Conservation (phyloP, 306 rosid genomes). For the Urtica urens region DNA sequence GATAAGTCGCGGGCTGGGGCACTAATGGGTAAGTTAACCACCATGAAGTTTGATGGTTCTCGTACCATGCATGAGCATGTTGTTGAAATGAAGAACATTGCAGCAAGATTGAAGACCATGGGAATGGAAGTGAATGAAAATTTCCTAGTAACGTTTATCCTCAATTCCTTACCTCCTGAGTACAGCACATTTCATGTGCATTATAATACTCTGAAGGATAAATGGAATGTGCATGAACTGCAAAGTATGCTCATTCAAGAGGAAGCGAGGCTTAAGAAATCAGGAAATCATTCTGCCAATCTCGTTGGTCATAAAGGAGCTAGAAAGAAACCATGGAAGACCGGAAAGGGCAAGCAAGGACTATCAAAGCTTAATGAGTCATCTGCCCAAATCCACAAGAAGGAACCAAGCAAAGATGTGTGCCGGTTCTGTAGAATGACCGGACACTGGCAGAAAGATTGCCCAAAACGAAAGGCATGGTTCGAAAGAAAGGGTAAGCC, state of each 20-base stretch:
- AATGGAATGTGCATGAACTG: conserved; percentile 6
- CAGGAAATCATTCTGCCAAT: conserved; percentile 3
- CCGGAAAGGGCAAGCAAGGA: neutral
- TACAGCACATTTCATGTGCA: conserved; percentile 13
- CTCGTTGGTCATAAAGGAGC: neutral
- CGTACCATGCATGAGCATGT: conserved; percentile 13
- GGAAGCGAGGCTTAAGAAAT: conserved; percentile 9
- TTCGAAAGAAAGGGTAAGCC: too few species aligned
- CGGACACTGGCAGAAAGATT: too few species aligned
- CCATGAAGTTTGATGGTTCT: conserved; percentile 12
- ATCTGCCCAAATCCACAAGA: too few species aligned
- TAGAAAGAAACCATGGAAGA: neutral
- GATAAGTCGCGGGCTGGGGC: neutral
- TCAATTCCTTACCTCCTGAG: conserved; percentile 1
- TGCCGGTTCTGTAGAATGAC: too few species aligned
- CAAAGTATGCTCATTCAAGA: neutral
- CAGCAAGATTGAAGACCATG: neutral
- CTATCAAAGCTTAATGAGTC: neutral
- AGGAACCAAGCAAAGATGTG: too few species aligned
- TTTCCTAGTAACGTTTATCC: conserved; percentile 6
- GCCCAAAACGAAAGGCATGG: too few species aligned
- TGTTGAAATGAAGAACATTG: neutral
- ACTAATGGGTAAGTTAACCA: neutral
- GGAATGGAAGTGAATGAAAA: neutral
- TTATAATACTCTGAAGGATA: conserved; percentile 10